These are phyloP conservation scores for Neonectria neomacrospora DNA, from an alignment of 2,329 filamentous ascomycete genomes.

Conservation along the genomic window DNA sequence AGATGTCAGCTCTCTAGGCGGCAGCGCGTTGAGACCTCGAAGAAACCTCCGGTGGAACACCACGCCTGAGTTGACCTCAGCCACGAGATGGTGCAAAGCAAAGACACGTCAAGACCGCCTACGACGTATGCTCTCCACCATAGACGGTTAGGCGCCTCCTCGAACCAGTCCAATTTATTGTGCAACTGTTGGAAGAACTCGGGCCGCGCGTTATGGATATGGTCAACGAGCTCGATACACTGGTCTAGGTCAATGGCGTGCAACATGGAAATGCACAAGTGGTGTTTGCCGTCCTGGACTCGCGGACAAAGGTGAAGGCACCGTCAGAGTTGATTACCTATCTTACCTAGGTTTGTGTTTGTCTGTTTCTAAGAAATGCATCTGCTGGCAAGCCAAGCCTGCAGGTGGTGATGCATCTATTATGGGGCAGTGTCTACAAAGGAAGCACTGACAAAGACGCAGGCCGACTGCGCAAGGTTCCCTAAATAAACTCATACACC, in stretches of 20 bases:
- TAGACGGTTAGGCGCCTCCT: constrained; percentile 19
- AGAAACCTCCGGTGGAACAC: constrained; percentile 30
- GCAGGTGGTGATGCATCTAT: not conserved
- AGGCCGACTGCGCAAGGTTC: not conserved
- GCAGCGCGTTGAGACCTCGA: constrained; percentile 20
- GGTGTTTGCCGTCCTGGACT: constrained; percentile 23
- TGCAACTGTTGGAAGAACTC: constrained; percentile 25
- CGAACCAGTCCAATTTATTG: constrained; percentile 26
- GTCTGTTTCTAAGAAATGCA: not conserved
- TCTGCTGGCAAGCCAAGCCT: not conserved
- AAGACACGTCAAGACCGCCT: constrained; percentile 24
- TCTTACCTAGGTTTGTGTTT: not conserved
- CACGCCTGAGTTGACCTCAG: constrained; percentile 25
- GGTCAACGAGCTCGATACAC: constrained; percentile 27
- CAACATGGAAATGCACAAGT: constrained; percentile 20
- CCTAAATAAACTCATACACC: not conserved
- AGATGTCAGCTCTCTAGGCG: not conserved
- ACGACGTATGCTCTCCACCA: constrained; percentile 31
- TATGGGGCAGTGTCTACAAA: not conserved
- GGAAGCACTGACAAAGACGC: not conserved
- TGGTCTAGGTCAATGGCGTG: constrained; percentile 21
- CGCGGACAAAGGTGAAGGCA: no score
- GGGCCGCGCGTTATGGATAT: not conserved
- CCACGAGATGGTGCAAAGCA: constrained; percentile 26
- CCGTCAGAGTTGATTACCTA: not conserved